Base-by-base conservation (phyloP, 805 yeast species). In the Candida pseudofarinosa region DNA sequence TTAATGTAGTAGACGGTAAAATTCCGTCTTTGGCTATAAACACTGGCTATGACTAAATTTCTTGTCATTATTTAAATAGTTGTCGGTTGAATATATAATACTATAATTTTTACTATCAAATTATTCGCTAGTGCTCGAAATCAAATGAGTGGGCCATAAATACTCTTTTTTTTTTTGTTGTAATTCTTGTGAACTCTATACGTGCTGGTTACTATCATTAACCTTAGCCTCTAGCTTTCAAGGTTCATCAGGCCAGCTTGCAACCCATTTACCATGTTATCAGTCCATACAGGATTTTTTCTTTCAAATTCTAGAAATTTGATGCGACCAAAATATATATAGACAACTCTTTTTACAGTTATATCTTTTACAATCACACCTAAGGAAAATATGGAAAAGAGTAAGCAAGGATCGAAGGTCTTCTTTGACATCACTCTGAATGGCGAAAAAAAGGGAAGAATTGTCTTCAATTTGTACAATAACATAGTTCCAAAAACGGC, bases 401-500 rank as follows among this genome's bases (percentile, higher is more conserved):
- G 35, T 17, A 14, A 19, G 19, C 31, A 43, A 12, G 42, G 45
- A 46, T 63, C 83, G 41, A 83, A 78, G 62, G 85, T 85, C 13
- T 89, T 63, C 59, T 83, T 91, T 51, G 97, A 91, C 56, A 74
- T 91, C 51, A 65, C 90, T 5, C 80, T 88, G 50, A 91, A 85
- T 40, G 85, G 78, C 18, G 73, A 69, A 43, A 69, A 79, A 3
- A 73, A 76, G 44, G 97, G 97, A 30, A 80, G 95, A 55, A 75
- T 86, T 35, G 84, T 83, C 10, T 81, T 91, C 59, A 89, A 88
- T 59, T 71, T 91, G 36, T 83, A 67, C 68, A 64, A 70, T 45
- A 88, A 82, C 51, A 74, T 84, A 23, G 95, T 85, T 10, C 97
- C 97, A 40, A 84, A 81, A 60, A 88, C 97, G 1, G 85, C 91